These are phyloP conservation scores for Cryptococcus hybrid DNA, from an alignment of 1,284 basidiomycete species.

Conservation along the genomic window DNA sequence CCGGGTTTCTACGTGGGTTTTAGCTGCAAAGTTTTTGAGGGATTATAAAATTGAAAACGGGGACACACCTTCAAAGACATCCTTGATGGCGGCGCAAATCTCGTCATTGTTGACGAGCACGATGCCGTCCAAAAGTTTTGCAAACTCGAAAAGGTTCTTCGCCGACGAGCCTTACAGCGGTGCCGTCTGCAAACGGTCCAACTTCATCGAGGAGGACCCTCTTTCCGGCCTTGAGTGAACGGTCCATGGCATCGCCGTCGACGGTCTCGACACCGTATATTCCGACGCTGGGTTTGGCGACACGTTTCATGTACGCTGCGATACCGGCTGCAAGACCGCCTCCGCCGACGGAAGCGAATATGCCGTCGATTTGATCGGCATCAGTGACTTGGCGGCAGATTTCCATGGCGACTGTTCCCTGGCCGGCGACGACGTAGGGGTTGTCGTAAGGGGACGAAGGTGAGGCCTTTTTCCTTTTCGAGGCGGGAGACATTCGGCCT, in stretches of 20 bases:
- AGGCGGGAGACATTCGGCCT: constrained; percentile 89
- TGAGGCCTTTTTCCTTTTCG: constrained; percentile 70
- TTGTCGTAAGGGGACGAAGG: constrained; percentile 98
- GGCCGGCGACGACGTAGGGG: constrained; percentile 94
- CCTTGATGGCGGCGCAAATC: constrained; percentile 98
- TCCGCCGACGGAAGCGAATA: constrained; percentile 89
- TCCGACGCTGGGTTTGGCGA: constrained; percentile 79
- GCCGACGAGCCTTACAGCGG: constrained; percentile 95
- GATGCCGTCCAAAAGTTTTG: constrained; percentile 71
- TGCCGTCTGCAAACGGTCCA: constrained; percentile 97
- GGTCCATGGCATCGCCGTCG: constrained; percentile 90
- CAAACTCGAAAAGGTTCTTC: constrained; percentile 94
- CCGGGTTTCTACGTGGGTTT: constrained; percentile 70
- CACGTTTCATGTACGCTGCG: constrained; percentile 87
- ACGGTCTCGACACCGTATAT: constrained; percentile 93
- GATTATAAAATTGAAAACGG: neutral
- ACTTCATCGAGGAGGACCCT: constrained; percentile 84
- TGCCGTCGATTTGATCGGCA: constrained; percentile 72
- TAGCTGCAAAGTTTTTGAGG: neutral
- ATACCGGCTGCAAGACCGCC: constrained; percentile 90
- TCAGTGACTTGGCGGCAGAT: constrained; percentile 81
- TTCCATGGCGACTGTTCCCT: constrained; percentile 94
- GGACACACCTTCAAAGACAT: constrained; percentile 87
- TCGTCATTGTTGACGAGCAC: constrained; percentile 92
- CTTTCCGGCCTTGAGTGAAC: constrained; percentile 72